Evolutionary conservation across 2,329 filamentous ascomycete genomes (phyloP).

Genomic region (Coleophoma eucalyptorum): DNA sequence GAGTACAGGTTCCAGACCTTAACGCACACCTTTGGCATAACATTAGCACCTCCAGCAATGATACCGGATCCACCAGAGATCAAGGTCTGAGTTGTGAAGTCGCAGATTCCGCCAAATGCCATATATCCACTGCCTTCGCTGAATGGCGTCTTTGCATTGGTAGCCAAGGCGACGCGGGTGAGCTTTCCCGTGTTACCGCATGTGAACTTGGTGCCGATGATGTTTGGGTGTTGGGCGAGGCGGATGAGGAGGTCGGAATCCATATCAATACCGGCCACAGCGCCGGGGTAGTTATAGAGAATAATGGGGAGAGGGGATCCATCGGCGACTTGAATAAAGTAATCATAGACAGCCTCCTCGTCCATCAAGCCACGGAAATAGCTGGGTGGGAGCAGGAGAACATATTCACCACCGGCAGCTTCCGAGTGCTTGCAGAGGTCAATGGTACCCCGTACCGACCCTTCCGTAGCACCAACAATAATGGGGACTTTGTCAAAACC

Average conservation of each 20-base stretch:
- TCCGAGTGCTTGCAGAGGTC: conserved; percentile 65
- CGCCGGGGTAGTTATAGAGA: conserved; percentile 89
- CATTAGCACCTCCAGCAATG: conserved; percentile 81
- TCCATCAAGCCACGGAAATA: conserved; percentile 75
- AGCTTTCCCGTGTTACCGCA: conserved; percentile 89
- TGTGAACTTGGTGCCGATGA: conserved; percentile 87
- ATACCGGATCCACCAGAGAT: conserved; percentile 77
- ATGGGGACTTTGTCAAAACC: conserved; percentile 75
- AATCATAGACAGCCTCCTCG: conserved; percentile 71
- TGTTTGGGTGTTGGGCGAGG: conserved; percentile 76
- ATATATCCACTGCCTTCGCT: conserved; percentile 65
- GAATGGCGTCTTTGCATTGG: conserved; percentile 65
- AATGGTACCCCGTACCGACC: conserved; percentile 77
- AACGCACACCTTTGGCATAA: conserved; percentile 78
- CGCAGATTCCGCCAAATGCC: conserved; percentile 83
- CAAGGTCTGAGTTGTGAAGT: conserved; percentile 81
- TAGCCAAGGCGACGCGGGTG: conserved; percentile 72
- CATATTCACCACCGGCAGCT: conserved; percentile 73
- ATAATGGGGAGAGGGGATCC: conserved; percentile 72
- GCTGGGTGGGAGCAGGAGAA: conserved; percentile 73
- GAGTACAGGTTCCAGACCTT: conserved; percentile 74
- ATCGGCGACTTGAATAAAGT: conserved; percentile 65
- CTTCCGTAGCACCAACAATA: conserved; percentile 77
- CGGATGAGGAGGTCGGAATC: conserved; percentile 82
- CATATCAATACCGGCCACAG: conserved; percentile 83